Base-by-base conservation (phyloP, 2,329 filamentous ascomycete genomes). In the Sclerotinia sclerotiorum region DNA sequence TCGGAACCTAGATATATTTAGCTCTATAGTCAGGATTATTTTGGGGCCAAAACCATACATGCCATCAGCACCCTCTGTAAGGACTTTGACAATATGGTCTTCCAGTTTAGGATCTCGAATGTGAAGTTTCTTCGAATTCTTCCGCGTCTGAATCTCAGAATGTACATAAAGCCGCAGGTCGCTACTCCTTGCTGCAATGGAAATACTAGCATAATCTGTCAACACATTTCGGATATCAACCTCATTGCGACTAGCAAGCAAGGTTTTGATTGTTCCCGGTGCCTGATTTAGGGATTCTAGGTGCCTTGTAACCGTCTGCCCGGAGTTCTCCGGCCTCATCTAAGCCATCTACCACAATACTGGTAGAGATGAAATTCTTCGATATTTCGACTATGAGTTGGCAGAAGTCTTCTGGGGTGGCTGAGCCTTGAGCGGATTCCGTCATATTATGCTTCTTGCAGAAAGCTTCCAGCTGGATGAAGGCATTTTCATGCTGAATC, bases 321-420 rank as follows among this genome's bases (percentile, higher is more conserved):
- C 67, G 63, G 51, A 72, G 55, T 11, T 67, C 39, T 6, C 63
- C 67, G 64, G 74, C 73, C 55, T 78, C 76, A 65, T 78, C 76
- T 3, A 77, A 51, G 7, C 70, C 75, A 69, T 78, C 76, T 0
- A 78, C 71, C 32, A 77, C 29, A 3, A 78, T 72, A 29, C 55
- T 73, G 54, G 52, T 69, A 13, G 48, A 69, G 2, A 49, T 71
- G 70, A 69, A 74, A 68, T 27, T 15, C 5, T 27, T 69, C 17
- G 69, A 57, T 21, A 70, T 13, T 10, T 46, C 48, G 10, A 21
- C 42, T 11, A 71, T 54, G 3, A 71, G 56, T 10, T 52, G 48
- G 29, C 56, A 62, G 2, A 72, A 27, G 5, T 69, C 52, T n/a
- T 68, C 44, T 15, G 58, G 44, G 4, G 55, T 62, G 3, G 63